Evolutionary conservation across 257 asterid genomes (phyloP).

Genomic region (Solanum lycopersicoides): DNA sequence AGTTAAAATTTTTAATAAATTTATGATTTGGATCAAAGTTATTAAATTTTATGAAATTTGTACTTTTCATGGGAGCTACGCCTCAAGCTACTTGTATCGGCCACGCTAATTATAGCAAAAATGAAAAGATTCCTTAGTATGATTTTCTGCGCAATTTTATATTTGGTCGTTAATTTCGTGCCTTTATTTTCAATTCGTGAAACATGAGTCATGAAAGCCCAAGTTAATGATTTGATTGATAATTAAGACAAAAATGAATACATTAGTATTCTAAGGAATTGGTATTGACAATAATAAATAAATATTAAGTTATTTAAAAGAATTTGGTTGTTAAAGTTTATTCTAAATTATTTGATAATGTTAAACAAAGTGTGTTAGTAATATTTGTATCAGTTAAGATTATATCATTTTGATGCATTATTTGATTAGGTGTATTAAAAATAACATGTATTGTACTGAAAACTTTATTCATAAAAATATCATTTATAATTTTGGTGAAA

Average conservation of each 20-base stretch:
- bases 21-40: neutral
- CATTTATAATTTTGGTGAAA: no score
- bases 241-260: neutral
- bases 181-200: neutral
- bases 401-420: no score
- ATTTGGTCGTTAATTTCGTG: neutral
- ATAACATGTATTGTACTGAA: no score
- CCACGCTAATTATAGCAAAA: no score
- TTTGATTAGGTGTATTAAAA: no score
- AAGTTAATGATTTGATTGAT: neutral
- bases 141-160: neutral
- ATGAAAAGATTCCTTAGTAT: neutral
- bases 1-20: neutral
- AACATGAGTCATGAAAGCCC: neutral
- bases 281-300: neutral
- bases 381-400: no score
- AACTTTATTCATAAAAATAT: no score
- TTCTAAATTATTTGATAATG: no score
- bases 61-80: no score
- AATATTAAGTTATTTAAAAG: neutral
- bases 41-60: no score
- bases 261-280: neutral
- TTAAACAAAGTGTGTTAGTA: no score
- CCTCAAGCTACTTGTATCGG: no score
- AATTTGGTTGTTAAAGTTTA: neutral